Percentiles rank a stretch among this genome's conserved stretches.
Evolutionary conservation across 2,329 filamentous ascomycete species (phyloP).

Genomic region (Paecilomyces variotii): DNA sequence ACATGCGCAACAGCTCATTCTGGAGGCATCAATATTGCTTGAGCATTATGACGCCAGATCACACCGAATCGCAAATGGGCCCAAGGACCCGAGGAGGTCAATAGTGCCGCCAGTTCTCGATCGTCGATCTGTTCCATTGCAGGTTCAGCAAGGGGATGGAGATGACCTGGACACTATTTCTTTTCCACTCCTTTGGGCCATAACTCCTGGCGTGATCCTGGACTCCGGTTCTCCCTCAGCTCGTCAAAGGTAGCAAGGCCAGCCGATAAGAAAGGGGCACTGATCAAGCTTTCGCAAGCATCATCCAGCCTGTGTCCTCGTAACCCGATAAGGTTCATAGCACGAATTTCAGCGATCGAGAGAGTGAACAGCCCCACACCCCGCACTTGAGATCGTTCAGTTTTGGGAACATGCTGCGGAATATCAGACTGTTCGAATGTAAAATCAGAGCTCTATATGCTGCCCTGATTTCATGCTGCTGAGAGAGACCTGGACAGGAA

Average conservation of each 20-base stretch:
- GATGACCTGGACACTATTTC: neutral
- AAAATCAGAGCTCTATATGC: neutral
- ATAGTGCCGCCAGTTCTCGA: neutral
- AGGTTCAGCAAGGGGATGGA: neutral
- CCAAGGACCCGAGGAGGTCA: neutral
- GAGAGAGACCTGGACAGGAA: neutral
- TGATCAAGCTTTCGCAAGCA: neutral
- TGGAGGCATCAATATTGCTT: neutral
- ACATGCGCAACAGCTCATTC: neutral
- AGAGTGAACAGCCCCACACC: conserved; percentile 3
- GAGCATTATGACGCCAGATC: neutral
- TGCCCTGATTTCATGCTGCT: neutral
- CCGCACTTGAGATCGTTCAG: conserved; percentile 2
- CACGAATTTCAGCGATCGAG: neutral
- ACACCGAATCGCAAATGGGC: neutral
- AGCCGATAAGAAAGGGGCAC: neutral
- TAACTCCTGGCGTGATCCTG: neutral
- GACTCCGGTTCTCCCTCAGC: neutral
- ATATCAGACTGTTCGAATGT: neutral
- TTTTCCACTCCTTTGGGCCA: neutral
- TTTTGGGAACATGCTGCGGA: neutral
- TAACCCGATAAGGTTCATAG: neutral
- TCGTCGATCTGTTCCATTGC: neutral
- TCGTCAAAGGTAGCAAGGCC: neutral
- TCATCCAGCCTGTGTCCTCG: neutral